Conservation (phyloP, 2,329 filamentous ascomycete genomes). For the Arthrobotrys megalospora region DNA sequence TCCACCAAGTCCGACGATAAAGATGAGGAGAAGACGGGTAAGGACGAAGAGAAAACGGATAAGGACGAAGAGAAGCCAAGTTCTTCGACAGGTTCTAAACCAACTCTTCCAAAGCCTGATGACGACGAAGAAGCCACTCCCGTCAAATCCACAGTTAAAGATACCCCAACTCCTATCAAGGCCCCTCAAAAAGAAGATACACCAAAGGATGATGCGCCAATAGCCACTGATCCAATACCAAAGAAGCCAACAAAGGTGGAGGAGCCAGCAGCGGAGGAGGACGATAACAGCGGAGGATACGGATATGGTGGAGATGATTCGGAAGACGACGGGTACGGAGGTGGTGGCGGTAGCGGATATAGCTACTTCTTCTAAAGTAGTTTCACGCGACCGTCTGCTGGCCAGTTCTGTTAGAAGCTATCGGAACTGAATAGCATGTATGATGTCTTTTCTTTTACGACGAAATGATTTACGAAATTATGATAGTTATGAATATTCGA, state of each 20-base stretch:
- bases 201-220: neutral
- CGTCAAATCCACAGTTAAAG: neutral
- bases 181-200: neutral
- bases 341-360: neutral
- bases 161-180: neutral
- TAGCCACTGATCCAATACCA: too few species aligned
- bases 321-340: too few species aligned
- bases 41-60: neutral
- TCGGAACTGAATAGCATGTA: too few species aligned
- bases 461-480: slow-evolving; percentile 7
- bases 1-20: neutral
- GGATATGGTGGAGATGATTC: neutral
- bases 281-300: neutral
- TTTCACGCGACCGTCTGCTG: neutral
- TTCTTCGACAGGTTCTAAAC: too few species aligned
- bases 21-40: neutral
- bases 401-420: neutral
- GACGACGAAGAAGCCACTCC: neutral
- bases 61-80: neutral
- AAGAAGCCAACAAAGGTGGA: too few species aligned
- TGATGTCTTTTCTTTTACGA: slow-evolving; percentile 1
- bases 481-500: neutral
- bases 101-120: too few species aligned
- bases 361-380: slow-evolving; percentile 4
- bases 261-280: neutral